Percentiles rank a stretch among this genome's conserved stretches.
Conservation (phyloP, 805 yeast genomes). For the Maudiozyma barnettii region DNA sequence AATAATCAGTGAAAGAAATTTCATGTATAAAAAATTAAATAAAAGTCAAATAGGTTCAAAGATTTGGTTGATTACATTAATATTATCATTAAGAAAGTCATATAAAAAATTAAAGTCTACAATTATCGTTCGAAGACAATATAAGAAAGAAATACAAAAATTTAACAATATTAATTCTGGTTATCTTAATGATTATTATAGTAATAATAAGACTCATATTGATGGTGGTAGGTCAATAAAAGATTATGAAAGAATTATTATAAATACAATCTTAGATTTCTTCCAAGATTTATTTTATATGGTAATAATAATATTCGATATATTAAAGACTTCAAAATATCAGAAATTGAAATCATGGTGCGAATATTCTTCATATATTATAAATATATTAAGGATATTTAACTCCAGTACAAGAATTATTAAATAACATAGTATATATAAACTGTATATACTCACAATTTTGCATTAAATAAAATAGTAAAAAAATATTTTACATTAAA, state of each 20-base stretch:
- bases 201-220: neutral
- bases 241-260: neutral
- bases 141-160: constrained; percentile 10
- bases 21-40: constrained; percentile 18
- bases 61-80: constrained; percentile 22
- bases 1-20: constrained; percentile 18
- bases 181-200: too few species aligned
- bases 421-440: neutral
- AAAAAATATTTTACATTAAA: neutral
- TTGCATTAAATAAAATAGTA: neutral
- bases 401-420: constrained; percentile 1
- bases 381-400: constrained; percentile 16
- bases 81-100: constrained; percentile 17
- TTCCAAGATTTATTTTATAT: constrained; percentile 20
- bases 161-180: neutral
- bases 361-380: constrained; percentile 18
- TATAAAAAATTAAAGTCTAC: constrained; percentile 7
- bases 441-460: neutral
- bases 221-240: neutral
- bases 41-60: constrained; percentile 23
- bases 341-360: constrained; percentile 9
- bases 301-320: constrained; percentile 13
- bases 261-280: constrained; percentile 16
- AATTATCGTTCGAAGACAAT: constrained; percentile 8
- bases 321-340: constrained; percentile 10